Evolutionary conservation across 495 filamentous ascomycete species (phyloP).

Genomic region (Xeromyces bisporus): DNA sequence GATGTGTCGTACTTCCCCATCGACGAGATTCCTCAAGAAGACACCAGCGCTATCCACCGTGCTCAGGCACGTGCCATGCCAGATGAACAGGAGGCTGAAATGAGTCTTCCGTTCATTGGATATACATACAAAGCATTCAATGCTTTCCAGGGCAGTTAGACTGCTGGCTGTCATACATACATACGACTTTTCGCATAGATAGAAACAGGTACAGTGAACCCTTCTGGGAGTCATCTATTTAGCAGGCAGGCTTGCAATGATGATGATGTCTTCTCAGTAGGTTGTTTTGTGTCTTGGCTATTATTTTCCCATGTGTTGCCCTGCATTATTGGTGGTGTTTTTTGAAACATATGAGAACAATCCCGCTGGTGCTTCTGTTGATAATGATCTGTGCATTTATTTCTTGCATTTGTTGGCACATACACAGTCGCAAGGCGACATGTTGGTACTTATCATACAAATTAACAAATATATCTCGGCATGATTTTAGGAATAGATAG

Average conservation of each 20-base stretch:
- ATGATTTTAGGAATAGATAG: too few relatives aligned
- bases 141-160: slow-evolving; percentile 39
- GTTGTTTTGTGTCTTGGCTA: slow-evolving; percentile 9
- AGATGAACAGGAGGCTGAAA: slow-evolving; percentile 56
- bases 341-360: slow-evolving; percentile 21
- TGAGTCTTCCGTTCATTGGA: slow-evolving; percentile 91
- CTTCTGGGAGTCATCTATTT: slow-evolving; percentile 10
- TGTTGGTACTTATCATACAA: slow-evolving; percentile 7
- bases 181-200: too few relatives aligned
- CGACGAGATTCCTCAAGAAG: slow-evolving; percentile 89
- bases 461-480: too few relatives aligned
- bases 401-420: slow-evolving; percentile 13
- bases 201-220: slow-evolving; percentile 7
- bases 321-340: slow-evolving; percentile 6
- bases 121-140: slow-evolving; percentile 99
- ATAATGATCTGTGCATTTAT: slow-evolving; percentile 23
- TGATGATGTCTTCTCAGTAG: slow-evolving; percentile 13
- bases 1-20: slow-evolving; percentile 99
- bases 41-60: slow-evolving; percentile 54
- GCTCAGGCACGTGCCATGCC: slow-evolving; percentile 46
- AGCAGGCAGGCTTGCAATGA: slow-evolving; percentile 25
- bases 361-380: slow-evolving; percentile 22
- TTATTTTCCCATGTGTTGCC: slow-evolving; percentile 8
- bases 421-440: slow-evolving; percentile 15
- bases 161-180: too few relatives aligned